A percentile compares a stretch with the other conserved stretches of the same genome.
Conservation (phyloP, 1,284 basidiomycete genomes). For the Neolentinus lepideus region DNA sequence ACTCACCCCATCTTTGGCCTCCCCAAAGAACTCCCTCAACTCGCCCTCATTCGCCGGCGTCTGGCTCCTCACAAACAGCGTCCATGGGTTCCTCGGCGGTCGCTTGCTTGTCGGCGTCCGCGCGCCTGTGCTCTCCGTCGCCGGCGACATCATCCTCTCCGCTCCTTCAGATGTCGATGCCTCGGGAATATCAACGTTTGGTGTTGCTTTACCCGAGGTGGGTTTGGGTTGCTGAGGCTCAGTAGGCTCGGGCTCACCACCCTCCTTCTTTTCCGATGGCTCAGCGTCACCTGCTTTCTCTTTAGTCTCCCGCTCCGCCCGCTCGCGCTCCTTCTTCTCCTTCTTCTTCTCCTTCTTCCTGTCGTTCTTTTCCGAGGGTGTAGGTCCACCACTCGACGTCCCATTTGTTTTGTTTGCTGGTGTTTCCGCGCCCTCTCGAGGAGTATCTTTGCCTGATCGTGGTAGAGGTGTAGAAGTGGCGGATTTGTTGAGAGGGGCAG, state of each 20-base stretch:
- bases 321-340: constrained; percentile 32
- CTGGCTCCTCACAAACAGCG: constrained; percentile 74
- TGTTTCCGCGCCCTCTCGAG: constrained; percentile 19
- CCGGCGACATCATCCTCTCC: constrained; percentile 40
- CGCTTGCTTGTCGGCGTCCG: constrained; percentile 60
- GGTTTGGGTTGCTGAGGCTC: constrained; percentile 14
- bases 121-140: constrained; percentile 50
- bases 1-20: constrained; percentile 56
- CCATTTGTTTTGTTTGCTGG: constrained; percentile 27
- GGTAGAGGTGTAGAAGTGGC: constrained; percentile 13
- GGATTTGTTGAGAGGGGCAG: constrained; percentile 29
- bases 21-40: constrained; percentile 69
- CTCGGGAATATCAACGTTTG: constrained; percentile 1
- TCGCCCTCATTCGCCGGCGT: constrained; percentile 57
- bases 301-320: constrained; percentile 24
- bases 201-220: constrained; percentile 17
- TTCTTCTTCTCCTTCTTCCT: constrained; percentile 53
- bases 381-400: constrained; percentile 26
- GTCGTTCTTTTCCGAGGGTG: constrained; percentile 47
- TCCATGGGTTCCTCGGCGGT: constrained; percentile 72
- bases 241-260: constrained; percentile 7
- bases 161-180: constrained; percentile 23
- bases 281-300: constrained; percentile 21
- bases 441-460: constrained; percentile 18
- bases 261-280: constrained; percentile 6